These are phyloP conservation scores for Chalaropsis ovoidea DNA, from an alignment of 2,329 filamentous ascomycete species.

Conservation along the genomic window DNA sequence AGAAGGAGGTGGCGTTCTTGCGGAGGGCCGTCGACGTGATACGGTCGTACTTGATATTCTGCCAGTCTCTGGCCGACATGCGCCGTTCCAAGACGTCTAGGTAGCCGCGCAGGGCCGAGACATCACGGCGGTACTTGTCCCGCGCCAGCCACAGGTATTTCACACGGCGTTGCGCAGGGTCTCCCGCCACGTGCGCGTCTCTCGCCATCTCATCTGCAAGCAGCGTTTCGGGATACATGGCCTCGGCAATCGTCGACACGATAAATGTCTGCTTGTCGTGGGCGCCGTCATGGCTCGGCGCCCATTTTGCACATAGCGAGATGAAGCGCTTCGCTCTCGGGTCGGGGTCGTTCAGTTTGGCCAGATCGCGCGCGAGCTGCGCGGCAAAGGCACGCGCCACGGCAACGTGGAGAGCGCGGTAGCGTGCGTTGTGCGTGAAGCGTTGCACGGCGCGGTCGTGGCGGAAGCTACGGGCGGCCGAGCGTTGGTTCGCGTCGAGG, in stretches of 20 bases:
- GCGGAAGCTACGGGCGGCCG: constrained; percentile 30
- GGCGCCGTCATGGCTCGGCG: constrained; percentile 44
- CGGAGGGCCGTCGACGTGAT: neutral
- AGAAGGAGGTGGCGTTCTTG: constrained; percentile 34
- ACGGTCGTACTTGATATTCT: constrained; percentile 46
- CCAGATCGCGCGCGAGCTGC: constrained; percentile 42
- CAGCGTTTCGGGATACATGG: constrained; percentile 37
- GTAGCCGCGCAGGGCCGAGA: constrained; percentile 44
- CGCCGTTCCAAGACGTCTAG: constrained; percentile 45
- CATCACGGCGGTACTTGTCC: constrained; percentile 43
- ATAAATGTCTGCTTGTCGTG: constrained; percentile 51
- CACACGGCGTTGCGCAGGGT: constrained; percentile 30
- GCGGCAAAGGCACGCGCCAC: constrained; percentile 48
- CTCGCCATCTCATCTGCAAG: constrained; percentile 32
- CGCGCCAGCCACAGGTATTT: constrained; percentile 45
- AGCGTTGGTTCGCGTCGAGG: neutral
- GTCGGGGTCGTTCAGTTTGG: constrained; percentile 35
- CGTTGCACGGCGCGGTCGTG: constrained; percentile 36
- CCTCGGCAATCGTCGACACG: constrained; percentile 47
- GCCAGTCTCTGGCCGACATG: constrained; percentile 38
- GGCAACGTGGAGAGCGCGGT: constrained; percentile 43
- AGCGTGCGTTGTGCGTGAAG: constrained; percentile 38
- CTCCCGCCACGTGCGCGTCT: constrained; percentile 28
- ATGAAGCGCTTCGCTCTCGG: constrained; percentile 37
- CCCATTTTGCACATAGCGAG: constrained; percentile 52